Evolutionary conservation across 345 rosid species (phyloP), one percentile per base, ranked within the genome.

Genomic region (Ricinus communis): DNA sequence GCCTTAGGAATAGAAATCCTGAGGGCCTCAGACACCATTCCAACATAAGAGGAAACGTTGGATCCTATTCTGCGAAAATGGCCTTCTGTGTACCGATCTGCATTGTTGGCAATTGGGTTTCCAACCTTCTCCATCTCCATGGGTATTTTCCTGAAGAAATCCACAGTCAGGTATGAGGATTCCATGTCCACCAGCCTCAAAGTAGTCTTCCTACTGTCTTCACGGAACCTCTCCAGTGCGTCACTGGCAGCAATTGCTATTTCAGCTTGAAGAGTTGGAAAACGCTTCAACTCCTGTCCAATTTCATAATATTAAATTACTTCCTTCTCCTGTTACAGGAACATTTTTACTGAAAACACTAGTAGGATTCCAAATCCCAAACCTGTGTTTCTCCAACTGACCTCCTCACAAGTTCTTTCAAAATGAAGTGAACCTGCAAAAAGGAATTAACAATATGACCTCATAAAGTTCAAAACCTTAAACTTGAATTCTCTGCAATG

Each of bases 11-110:
- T 64, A 2, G 78, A 73, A 63, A 36, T 76, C 73, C 31, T 80
- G 6, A 80, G 80, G 14, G 83, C 73, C 58, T 80, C 80, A 10
- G 83, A 69, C 18, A 80, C 83, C 80, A 80, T 80, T 21, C 63
- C 73, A n/a, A 80, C 25, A 49, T 76, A 80, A 5, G 83, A 72
- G 8, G 75, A 69, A 10, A 80, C 83, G 12, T 80, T 80, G 9
- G 83, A 80, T 31, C 75, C 83, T 27, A 80, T 80, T 63, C 83
- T 80, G 75, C 83, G 73, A 62, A 80, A 80, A 46, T 80, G 83
- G 13, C 80, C 77, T 52, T 80, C 83, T 1, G 68, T 12, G 52
- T 80, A 80, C 16, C 83, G 66, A 57, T 80, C 83, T 10, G 61
- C 62, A 4, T 66, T 22, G 77, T 69, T 22, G 75, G 77, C 80